phyloP scores from a whole-genome alignment of 1,284 basidiomycete species.

The Moesziomyces parantarcticus region DNA sequence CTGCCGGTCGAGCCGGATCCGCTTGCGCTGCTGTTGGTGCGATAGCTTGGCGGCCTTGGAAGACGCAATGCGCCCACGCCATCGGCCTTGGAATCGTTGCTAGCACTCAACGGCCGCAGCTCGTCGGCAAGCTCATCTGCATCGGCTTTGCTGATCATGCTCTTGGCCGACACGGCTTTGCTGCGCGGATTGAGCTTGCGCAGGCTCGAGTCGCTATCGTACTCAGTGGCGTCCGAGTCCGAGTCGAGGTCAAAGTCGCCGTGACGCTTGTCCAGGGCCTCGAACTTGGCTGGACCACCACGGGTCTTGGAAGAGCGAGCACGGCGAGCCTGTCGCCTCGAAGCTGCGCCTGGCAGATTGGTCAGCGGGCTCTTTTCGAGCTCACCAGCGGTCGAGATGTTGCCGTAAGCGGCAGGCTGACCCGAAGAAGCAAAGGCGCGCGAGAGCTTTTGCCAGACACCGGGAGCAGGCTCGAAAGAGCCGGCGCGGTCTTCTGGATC shows the following conservation, averaged over 20 bases:
- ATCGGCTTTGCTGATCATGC: constrained; percentile 13
- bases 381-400: constrained; percentile 23
- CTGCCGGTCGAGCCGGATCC: constrained; percentile 9
- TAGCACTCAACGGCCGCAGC: constrained; percentile 20
- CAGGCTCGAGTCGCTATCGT: constrained; percentile 41
- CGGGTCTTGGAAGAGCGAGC: constrained; percentile 15
- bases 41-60: constrained; percentile 44
- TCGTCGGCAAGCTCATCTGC: constrained; percentile 25
- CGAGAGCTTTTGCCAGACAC: constrained; percentile 37
- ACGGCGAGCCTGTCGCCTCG: constrained; percentile 11
- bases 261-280: constrained; percentile 29
- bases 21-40: constrained; percentile 38
- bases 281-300: constrained; percentile 54
- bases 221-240: constrained; percentile 46
- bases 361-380: constrained; percentile 34
- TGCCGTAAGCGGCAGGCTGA: constrained; percentile 50
- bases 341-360: constrained; percentile 14
- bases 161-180: constrained; percentile 17
- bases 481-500: constrained; percentile 36
- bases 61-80: constrained; percentile 10
- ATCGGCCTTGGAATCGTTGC: constrained; percentile 15
- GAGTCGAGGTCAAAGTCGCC: constrained; percentile 26
- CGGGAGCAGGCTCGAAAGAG: constrained; percentile 55
- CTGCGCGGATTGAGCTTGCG: constrained; percentile 12
- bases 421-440: constrained; percentile 22